Evolutionary conservation across 352 stramenopile species (phyloP), one percentile per base, ranked within the genome.

Genomic region (Globisporangium polare): DNA sequence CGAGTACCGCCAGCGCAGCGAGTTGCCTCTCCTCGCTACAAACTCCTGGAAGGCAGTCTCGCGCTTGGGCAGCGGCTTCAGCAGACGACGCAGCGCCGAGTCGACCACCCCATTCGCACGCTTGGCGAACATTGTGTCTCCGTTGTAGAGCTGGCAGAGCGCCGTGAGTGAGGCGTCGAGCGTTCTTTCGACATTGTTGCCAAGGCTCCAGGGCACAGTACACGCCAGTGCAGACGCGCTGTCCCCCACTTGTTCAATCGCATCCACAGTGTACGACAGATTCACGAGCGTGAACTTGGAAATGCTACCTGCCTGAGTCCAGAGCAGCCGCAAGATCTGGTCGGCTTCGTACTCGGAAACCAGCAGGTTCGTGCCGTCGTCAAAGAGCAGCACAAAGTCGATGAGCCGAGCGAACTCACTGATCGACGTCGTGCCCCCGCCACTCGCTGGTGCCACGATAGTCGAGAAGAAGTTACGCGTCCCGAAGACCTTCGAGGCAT

Each of bases 401-500:
- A 75, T 66, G 29, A 78, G 33, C 8, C 77, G 75, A 5, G 67
- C 5, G 26, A 72, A 75, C n/a, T n/a, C n/a, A n/a, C n/a, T n/a
- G n/a, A n/a, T n/a, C n/a, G n/a, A n/a, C n/a, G 7, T 66, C 59
- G 26, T 70, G 67, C 63, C 71, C 5, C 5, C 27, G 12, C 15
- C 20, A 8, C 35, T 24, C 18, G 22, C 37, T 18, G 37, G 45
- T 5, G 12, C 29, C 29, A 35, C 41, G 0, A 73, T 59, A 0
- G 73, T 75, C 33, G 41, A 42, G n/a, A 77, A 86, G 53, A 88
- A 86, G 58, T 87, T 88, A 4, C 46, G 39, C 1, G 76, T 82
- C 13, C 71, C 73, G 26, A 67, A 83, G 2, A 88, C 20, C 0
- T 63, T 58, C 1, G 68, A 49, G 1, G n/a, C 53, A 2, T 17